These are phyloP conservation scores for Yamadazyma dushanensis DNA, from an alignment of 1,139 yeast species.

Conservation along the genomic window DNA sequence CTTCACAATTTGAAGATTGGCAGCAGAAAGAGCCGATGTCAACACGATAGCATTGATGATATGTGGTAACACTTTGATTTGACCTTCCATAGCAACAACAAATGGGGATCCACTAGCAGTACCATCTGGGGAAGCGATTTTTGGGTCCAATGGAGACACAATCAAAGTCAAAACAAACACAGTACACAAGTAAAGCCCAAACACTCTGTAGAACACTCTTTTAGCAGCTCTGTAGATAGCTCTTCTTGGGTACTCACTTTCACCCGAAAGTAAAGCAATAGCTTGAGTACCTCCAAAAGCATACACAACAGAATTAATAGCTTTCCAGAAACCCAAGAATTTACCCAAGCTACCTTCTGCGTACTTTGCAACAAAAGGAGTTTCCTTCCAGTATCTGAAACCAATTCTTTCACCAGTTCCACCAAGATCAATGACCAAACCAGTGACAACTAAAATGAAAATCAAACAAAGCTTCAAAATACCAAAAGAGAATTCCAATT, in stretches of 20 bases:
- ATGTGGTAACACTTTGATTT: slow-evolving; percentile 40
- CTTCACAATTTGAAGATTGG: slow-evolving; percentile 53
- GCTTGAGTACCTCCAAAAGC: slow-evolving; percentile 60
- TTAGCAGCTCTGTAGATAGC: slow-evolving; percentile 72
- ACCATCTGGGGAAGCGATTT: slow-evolving; percentile 30
- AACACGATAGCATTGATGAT: slow-evolving; percentile 55
- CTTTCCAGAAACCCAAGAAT: slow-evolving; percentile 68
- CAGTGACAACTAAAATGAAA: slow-evolving; percentile 42
- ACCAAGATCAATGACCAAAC: slow-evolving; percentile 34
- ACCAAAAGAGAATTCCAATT: slow-evolving; percentile 42
- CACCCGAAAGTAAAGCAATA: slow-evolving; percentile 85
- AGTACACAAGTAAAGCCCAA: slow-evolving; percentile 53
- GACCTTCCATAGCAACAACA: slow-evolving; percentile 41
- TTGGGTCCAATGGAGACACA: slow-evolving; percentile 38
- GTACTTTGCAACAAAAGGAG: slow-evolving; percentile 51
- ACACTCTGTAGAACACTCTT: slow-evolving; percentile 70
- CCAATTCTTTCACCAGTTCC: slow-evolving; percentile 48
- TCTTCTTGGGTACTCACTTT: slow-evolving; percentile 67
- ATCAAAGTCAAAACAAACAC: slow-evolving; percentile 47
- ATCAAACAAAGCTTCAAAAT: slow-evolving; percentile 57
- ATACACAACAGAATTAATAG: slow-evolving; percentile 79
- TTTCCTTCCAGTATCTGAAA: slow-evolving; percentile 38
- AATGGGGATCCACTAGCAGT: slow-evolving; percentile 40
- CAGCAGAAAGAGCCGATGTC: slow-evolving; percentile 51
- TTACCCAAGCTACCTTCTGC: slow-evolving; percentile 61